phyloP scores from a whole-genome alignment of 1,139 yeast genomes.

The Candida pseudoviswanathii region DNA sequence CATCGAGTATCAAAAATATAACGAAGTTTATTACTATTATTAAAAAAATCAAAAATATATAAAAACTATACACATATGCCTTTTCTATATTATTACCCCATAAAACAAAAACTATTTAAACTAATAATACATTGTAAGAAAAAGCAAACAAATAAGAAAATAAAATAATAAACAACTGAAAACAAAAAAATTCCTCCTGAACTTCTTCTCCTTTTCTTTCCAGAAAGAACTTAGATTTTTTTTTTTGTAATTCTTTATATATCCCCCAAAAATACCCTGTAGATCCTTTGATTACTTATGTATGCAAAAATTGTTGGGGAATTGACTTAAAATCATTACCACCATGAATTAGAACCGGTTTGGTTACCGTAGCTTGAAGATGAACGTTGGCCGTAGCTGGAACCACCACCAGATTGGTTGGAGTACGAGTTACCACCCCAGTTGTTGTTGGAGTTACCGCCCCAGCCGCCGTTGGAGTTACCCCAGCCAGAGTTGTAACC shows the following conservation, averaged over 20 bases:
- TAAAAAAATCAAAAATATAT: slow-evolving; percentile 1
- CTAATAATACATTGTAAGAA: slow-evolving; percentile 6
- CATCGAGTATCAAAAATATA: neutral
- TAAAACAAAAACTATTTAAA: slow-evolving; percentile 4
- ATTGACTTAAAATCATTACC: slow-evolving; percentile 27
- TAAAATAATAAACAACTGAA: slow-evolving; percentile 6
- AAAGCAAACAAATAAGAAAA: slow-evolving; percentile 5
- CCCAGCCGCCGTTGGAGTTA: slow-evolving; percentile 32
- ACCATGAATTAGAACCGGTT: slow-evolving; percentile 40
- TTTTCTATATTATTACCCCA: slow-evolving; percentile 8
- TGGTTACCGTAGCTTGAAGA: slow-evolving; percentile 36
- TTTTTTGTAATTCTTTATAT: neutral
- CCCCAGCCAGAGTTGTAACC: slow-evolving; percentile 28
- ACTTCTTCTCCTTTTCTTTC: neutral
- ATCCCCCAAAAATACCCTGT: too few species aligned
- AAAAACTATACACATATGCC: slow-evolving; percentile 6
- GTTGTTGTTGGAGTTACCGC: slow-evolving; percentile 16
- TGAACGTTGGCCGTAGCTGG: slow-evolving; percentile 17
- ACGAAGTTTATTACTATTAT: slow-evolving; percentile 3
- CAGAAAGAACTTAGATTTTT: slow-evolving; percentile 1
- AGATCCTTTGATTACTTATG: too few species aligned
- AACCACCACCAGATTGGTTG: slow-evolving; percentile 17
- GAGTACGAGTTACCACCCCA: slow-evolving; percentile 14
- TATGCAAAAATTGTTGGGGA: too few species aligned
- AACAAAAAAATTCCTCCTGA: neutral